These are phyloP conservation scores for Kluyveromyces aestuarii DNA, from an alignment of 805 yeast species.

Conservation along the genomic window DNA sequence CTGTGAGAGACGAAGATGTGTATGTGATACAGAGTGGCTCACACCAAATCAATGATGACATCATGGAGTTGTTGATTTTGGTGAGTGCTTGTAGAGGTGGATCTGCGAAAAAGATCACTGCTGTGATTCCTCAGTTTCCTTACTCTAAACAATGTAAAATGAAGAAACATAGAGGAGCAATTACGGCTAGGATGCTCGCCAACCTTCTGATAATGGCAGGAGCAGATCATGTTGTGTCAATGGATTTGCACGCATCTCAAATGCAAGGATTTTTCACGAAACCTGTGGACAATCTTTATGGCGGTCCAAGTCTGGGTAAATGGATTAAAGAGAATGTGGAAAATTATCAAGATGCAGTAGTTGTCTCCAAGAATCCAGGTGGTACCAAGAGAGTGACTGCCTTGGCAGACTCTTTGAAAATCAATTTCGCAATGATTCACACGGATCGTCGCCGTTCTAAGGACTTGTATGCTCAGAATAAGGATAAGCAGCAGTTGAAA, in stretches of 20 bases:
- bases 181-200: constrained; percentile 97
- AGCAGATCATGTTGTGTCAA: constrained; percentile 95
- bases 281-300: constrained; percentile 94
- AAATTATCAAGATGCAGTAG: constrained; percentile 82
- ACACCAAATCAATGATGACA: constrained; percentile 80
- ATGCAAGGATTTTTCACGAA: constrained; percentile 98
- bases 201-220: constrained; percentile 95
- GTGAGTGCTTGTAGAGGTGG: constrained; percentile 97
- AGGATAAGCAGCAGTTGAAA: constrained; percentile 27
- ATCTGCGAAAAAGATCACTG: constrained; percentile 92
- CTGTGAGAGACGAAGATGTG: constrained; percentile 95
- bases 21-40: constrained; percentile 89
- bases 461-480: constrained; percentile 42
- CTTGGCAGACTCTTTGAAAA: constrained; percentile 90
- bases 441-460: constrained; percentile 91
- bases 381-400: constrained; percentile 98
- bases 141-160: constrained; percentile 95
- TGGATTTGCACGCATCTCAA: constrained; percentile 94
- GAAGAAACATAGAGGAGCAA: constrained; percentile 98
- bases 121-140: constrained; percentile 96
- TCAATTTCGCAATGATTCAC: constrained; percentile 97
- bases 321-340: constrained; percentile 91
- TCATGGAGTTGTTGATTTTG: constrained; percentile 89
- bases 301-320: constrained; percentile 91
- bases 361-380: constrained; percentile 98